Evolutionary conservation across 1,284 basidiomycete species (phyloP).

Genomic region (Trametes versicolor): DNA sequence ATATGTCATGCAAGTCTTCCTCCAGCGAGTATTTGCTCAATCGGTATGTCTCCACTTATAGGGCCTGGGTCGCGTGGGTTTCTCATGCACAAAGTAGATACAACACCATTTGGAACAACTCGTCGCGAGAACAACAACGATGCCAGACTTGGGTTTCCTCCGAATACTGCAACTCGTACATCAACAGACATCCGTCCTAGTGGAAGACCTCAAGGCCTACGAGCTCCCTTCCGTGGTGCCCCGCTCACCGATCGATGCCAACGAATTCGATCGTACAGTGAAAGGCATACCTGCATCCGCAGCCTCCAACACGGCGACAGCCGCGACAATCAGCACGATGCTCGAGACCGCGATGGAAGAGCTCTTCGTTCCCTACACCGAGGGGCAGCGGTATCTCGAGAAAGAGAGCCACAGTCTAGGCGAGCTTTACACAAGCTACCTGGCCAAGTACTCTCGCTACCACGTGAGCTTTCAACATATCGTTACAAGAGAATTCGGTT

Average conservation of each 20-base stretch:
- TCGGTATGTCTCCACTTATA: conserved; percentile 66
- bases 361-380: conserved; percentile 94
- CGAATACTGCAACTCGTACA: conserved; percentile 93
- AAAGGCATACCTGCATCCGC: conserved; percentile 54
- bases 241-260: conserved; percentile 66
- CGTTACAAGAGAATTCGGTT: background rate
- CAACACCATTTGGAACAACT: conserved; percentile 94
- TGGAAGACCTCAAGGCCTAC: conserved; percentile 94
- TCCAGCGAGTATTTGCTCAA: conserved; percentile 98
- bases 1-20: conserved; percentile 98
- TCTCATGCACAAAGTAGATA: conserved; percentile 63
- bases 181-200: conserved; percentile 78
- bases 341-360: conserved; percentile 97
- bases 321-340: conserved; percentile 81
- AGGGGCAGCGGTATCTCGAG: conserved; percentile 93
- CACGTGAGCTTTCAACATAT: conserved; percentile 68
- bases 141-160: conserved; percentile 92
- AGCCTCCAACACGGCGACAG: conserved; percentile 50
- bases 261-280: conserved; percentile 67
- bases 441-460: conserved; percentile 86
- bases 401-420: conserved; percentile 90
- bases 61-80: background rate
- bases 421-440: conserved; percentile 82
- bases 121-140: conserved; percentile 73
- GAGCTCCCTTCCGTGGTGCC: conserved; percentile 80